Evolutionary conservation across 2,329 filamentous ascomycete genomes (phyloP).

Genomic region (Scedosporium dehoogii): DNA sequence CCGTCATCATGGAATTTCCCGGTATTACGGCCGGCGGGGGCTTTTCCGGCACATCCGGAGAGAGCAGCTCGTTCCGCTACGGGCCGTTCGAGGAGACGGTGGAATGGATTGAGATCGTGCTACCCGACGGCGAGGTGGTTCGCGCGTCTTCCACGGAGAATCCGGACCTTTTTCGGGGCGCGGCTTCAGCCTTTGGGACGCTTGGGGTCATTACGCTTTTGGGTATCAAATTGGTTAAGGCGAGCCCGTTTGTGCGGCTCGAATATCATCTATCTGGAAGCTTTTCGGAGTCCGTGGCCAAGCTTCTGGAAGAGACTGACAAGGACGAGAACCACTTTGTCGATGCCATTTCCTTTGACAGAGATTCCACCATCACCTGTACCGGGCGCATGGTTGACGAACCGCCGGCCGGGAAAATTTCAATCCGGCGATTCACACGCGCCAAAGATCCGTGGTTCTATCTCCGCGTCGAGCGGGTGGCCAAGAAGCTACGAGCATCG

Average conservation of each 20-base stretch:
- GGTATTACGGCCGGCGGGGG: slow-evolving; percentile 63
- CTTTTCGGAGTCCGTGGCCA: slow-evolving; percentile 25
- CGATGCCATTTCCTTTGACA: slow-evolving; percentile 57
- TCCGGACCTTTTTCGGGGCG: slow-evolving; percentile 53
- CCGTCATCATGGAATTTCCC: slow-evolving; percentile 62
- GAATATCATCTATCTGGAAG: slow-evolving; percentile 40
- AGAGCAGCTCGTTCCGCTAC: slow-evolving; percentile 58
- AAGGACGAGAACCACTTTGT: slow-evolving; percentile 49
- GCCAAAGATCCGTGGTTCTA: slow-evolving; percentile 65
- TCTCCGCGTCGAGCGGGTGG: slow-evolving; percentile 46
- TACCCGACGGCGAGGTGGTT: slow-evolving; percentile 48
- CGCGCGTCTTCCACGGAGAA: slow-evolving; percentile 43
- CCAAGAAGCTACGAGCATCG: slow-evolving; percentile 5
- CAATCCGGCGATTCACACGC: slow-evolving; percentile 40
- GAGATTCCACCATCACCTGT: slow-evolving; percentile 47
- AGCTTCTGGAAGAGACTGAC: slow-evolving; percentile 32
- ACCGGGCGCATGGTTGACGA: slow-evolving; percentile 44
- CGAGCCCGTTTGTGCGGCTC: slow-evolving; percentile 45
- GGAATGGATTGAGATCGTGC: slow-evolving; percentile 53
- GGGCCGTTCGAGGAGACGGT: slow-evolving; percentile 57
- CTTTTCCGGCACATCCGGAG: slow-evolving; percentile 57
- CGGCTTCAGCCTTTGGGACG: slow-evolving; percentile 56
- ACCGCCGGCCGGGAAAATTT: slow-evolving; percentile 22
- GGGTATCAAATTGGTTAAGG: slow-evolving; percentile 47
- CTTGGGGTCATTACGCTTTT: slow-evolving; percentile 56